Base-by-base conservation (phyloP, 371 early-diverging fungal species). In the Rhizopus arrhizus region DNA sequence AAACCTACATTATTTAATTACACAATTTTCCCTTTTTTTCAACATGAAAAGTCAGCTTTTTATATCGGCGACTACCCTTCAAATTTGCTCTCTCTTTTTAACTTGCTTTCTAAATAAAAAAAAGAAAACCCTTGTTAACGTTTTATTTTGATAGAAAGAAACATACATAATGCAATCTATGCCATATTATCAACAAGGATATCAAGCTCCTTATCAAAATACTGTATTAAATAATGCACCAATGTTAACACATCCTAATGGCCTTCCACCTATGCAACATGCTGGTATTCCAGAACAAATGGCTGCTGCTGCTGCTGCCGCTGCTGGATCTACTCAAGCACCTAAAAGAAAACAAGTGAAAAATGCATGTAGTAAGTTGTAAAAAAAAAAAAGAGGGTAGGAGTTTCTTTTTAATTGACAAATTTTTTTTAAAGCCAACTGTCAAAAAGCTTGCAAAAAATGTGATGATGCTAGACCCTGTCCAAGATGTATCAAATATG, bases 391-490 rank as follows among this genome's bases (percentile, higher is more conserved):
- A 22, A 22, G 22, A 22, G 22, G 22, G 22, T 22, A 22, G 22
- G 22, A 22, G 22, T 22, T 22, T 41, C 29, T 12, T 33, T 12
- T 15, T 34, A 36, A 11, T 41, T 38, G n/a, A 12, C 8, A 15
- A 11, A 38, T 22, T 43, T 15, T 55, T 49, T 53, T 34, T 34
- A 40, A 70, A 63, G 68, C 71, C 13, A 79, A 85, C 60, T 82
- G 79, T 5, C 77, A 81, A 35, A 83, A 78, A 57, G 85, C 85
- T 1, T 86, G 87, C 58, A 80, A 80, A 12, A 65, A 72, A 16
- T 86, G 87, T 62, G 84, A 84, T 57, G 70, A 70, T 10, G 72
- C 71, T 13, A 73, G 85, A 15, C 87, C 87, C 5, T 86, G 87
- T 59, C 65, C 77, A 61, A 64, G 87, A 10, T 86, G 85, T 61